A percentile compares a stretch with the other conserved stretches of the same genome.
Evolutionary conservation across 345 rosid species (phyloP).

Genomic region (Draba incana): DNA sequence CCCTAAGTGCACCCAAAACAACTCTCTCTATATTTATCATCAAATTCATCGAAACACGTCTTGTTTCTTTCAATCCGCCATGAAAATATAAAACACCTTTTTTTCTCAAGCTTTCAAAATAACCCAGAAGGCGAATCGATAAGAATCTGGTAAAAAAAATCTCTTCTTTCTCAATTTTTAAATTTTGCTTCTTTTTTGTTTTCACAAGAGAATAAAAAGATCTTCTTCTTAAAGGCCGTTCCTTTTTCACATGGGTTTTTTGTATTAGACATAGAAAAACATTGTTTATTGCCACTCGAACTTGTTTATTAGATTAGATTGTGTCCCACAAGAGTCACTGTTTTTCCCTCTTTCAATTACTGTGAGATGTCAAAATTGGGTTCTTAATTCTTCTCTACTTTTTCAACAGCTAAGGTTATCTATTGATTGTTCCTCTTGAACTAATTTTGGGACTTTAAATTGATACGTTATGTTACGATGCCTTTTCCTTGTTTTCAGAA

Average conservation of each 20-base stretch:
- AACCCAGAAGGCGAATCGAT: slow-evolving; percentile 20
- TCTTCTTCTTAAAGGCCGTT: slow-evolving; percentile 11
- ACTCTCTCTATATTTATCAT: neutral
- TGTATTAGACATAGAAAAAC: slow-evolving; percentile 9
- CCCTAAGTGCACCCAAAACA: neutral
- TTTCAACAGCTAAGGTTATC: slow-evolving; percentile 11
- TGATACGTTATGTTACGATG: slow-evolving; percentile 20
- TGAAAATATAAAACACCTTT: slow-evolving; percentile 8
- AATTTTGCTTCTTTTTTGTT: neutral
- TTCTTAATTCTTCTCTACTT: slow-evolving; percentile 13
- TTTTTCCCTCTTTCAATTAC: slow-evolving; percentile 9
- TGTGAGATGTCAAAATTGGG: slow-evolving; percentile 23
- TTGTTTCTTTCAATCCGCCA: slow-evolving; percentile 23
- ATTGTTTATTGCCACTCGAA: slow-evolving; percentile 24
- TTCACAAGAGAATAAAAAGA: neutral
- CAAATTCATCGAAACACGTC: slow-evolving; percentile 28
- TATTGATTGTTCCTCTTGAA: slow-evolving; percentile 18
- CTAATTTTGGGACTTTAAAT: slow-evolving; percentile 22
- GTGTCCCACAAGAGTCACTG: slow-evolving; percentile 31
- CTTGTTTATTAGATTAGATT: slow-evolving; percentile 14
- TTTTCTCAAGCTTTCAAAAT: slow-evolving; percentile 15
- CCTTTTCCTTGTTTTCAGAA: slow-evolving; percentile 37
- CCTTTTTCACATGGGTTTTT: slow-evolving; percentile 28
- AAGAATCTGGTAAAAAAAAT: slow-evolving; percentile 17
- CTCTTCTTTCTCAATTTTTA: neutral